Conservation (phyloP, 2,329 filamentous ascomycete species). For the Fusarium equiseti region DNA sequence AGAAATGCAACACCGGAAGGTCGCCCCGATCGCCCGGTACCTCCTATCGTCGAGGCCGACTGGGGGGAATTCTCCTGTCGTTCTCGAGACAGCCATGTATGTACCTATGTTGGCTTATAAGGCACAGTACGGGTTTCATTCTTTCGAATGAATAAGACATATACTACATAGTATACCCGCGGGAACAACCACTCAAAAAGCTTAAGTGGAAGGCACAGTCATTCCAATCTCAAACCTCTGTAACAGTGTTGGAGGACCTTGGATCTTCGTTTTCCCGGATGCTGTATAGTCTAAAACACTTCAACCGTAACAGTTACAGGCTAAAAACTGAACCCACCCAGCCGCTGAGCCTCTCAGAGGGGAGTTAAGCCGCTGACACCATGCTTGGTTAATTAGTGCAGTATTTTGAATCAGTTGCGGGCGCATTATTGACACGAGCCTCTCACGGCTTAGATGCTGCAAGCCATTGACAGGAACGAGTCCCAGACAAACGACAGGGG, state of each 20-base stretch:
- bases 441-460: slow-evolving; percentile 32
- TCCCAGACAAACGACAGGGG: slow-evolving; percentile 29
- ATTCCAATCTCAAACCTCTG: background rate
- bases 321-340: slow-evolving; percentile 29
- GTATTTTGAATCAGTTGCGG: slow-evolving; percentile 47
- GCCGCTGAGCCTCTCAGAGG: slow-evolving; percentile 15
- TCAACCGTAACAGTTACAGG: slow-evolving; percentile 31
- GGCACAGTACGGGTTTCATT: background rate
- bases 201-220: background rate
- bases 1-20: slow-evolving; percentile 27
- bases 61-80: background rate
- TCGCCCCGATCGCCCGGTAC: slow-evolving; percentile 3
- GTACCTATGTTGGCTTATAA: background rate
- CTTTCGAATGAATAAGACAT: background rate
- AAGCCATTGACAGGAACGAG: slow-evolving; percentile 37
- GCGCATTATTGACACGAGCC: slow-evolving; percentile 45
- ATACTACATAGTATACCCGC: background rate
- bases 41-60: background rate
- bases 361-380: slow-evolving; percentile 44
- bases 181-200: background rate
- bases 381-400: slow-evolving; percentile 42
- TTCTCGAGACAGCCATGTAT: background rate
- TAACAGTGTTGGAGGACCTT: slow-evolving; percentile 18
- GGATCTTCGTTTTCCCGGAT: slow-evolving; percentile 38
- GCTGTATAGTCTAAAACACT: background rate